A percentile compares a stretch with the other conserved stretches of the same genome.
These are phyloP conservation scores for Fusarium sp. DNA, from an alignment of 2,329 filamentous ascomycete species.

Conservation along the genomic window DNA sequence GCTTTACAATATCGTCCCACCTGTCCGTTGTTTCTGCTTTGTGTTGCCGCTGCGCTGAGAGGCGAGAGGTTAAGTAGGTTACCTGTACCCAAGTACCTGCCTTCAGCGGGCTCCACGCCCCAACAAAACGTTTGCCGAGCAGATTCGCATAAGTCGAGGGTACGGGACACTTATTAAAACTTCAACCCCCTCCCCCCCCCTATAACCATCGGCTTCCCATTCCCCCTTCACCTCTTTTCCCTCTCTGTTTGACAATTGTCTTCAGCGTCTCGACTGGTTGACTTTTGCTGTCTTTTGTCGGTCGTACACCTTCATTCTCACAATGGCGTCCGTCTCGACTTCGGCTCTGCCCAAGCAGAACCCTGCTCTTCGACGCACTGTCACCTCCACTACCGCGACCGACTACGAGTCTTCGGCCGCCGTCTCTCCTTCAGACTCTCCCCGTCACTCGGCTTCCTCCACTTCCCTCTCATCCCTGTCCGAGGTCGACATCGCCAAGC, in stretches of 20 bases:
- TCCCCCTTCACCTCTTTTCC: background rate
- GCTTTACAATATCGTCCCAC: slow-evolving; percentile 28
- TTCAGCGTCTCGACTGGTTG: slow-evolving; percentile 38
- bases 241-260: slow-evolving; percentile 9
- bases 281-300: slow-evolving; percentile 31
- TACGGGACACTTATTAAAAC: slow-evolving; percentile 31
- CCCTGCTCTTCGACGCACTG: slow-evolving; percentile 59
- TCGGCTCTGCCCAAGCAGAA: slow-evolving; percentile 54
- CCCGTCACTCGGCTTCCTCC: slow-evolving; percentile 74
- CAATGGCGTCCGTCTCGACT: slow-evolving; percentile 59
- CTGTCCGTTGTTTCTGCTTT: slow-evolving; percentile 26
- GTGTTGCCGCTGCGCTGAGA: slow-evolving; percentile 22
- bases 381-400: slow-evolving; percentile 58
- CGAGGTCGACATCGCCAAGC: slow-evolving; percentile 62
- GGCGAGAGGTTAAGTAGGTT: slow-evolving; percentile 7
- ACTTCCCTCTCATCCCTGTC: slow-evolving; percentile 92
- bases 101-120: slow-evolving; percentile 40
- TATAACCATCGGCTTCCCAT: slow-evolving; percentile 8
- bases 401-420: slow-evolving; percentile 64
- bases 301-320: slow-evolving; percentile 26
- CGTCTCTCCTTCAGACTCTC: slow-evolving; percentile 68
- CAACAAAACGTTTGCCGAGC: slow-evolving; percentile 43
- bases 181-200: slow-evolving; percentile 34
- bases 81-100: slow-evolving; percentile 18
- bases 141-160: slow-evolving; percentile 20